Base-by-base conservation (phyloP, 1,139 yeast genomes). In the Pichia sp. region DNA sequence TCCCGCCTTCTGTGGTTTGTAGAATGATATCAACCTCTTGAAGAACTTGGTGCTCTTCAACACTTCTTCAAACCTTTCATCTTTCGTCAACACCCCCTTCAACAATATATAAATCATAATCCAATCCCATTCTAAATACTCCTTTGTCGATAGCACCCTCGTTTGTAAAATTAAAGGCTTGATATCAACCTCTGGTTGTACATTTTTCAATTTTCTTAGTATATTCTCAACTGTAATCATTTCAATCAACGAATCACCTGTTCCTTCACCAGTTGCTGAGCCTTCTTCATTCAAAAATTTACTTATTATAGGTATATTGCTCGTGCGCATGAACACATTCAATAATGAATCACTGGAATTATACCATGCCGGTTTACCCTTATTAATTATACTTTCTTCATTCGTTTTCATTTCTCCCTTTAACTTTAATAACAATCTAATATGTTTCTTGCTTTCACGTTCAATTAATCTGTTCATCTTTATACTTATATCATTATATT, bases 71-170 rank as follows among this genome's bases (percentile, higher is more conserved):
- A 95, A 74, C 46, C 90, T 71, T 58, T 75, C 79, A 0, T 89
- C 85, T 60, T 82, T 85, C 53, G 80, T 68, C 28, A 93, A 70
- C 0, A 97, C 96, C 0, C 97, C 96, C 59, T 80, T 86, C 55
- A 90, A 77, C 27, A 93, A 69, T 52, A 80, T 84, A 10, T 78
- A 71, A 2, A 91, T 71, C 1, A 83, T 71, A 34, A 77, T 78
- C 96, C 98, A 91, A 63, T 90, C 84, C 99, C 99, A 95, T 49
- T 82, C 83, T 5, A 82, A 74, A 63, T 77, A 90, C 51, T 84
- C 89, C 63, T 91, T 93, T 0, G 95, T 83, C 8, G 85, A 77
- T 45, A 89, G 67, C 1, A 93, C 90, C 58, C 77, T 82, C 0
- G 96, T 82, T 48, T 84, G 84, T 43, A 73, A 70, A 9, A 93